A percentile compares a stretch with the other conserved stretches of the same genome.
phyloP scores from a whole-genome alignment of 352 stramenopile genomes.

The Globisporangium echinulatum region DNA sequence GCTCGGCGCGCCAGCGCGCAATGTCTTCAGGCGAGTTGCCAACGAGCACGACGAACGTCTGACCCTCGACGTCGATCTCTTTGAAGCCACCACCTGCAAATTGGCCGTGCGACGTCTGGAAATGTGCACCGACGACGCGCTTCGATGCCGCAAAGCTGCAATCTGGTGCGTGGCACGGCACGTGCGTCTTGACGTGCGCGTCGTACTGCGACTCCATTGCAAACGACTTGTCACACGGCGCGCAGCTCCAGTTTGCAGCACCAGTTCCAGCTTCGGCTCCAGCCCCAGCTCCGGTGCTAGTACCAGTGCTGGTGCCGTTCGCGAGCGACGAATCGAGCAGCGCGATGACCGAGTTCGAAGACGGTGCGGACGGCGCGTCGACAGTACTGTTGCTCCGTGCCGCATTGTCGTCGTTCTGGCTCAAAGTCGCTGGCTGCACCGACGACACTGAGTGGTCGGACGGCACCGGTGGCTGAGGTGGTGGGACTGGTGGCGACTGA shows the following conservation, averaged over 20 bases:
- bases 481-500: constrained; percentile 2
- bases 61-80: constrained; percentile 80
- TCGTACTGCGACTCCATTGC: constrained; percentile 58
- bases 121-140: constrained; percentile 66
- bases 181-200: constrained; percentile 67
- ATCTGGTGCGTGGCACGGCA: constrained; percentile 39
- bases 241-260: constrained; percentile 35
- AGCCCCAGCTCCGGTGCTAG: constrained; percentile 4
- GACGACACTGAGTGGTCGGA: no score
- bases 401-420: no score
- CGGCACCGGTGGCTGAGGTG: no score
- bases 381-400: no score
- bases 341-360: no score
- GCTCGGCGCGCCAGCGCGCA: constrained; percentile 67
- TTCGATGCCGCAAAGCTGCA: constrained; percentile 74
- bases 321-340: not conserved
- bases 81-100: constrained; percentile 67
- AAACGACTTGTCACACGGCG: constrained; percentile 71
- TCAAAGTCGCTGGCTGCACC: no score
- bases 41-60: constrained; percentile 83
- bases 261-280: no score
- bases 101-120: constrained; percentile 62
- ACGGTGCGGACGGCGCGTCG: no score
- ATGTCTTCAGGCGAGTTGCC: constrained; percentile 80
- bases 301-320: constrained; percentile 3